phyloP scores from a whole-genome alignment of 805 yeast species.

The Cyberlindnera nakhonratchasimensis region DNA sequence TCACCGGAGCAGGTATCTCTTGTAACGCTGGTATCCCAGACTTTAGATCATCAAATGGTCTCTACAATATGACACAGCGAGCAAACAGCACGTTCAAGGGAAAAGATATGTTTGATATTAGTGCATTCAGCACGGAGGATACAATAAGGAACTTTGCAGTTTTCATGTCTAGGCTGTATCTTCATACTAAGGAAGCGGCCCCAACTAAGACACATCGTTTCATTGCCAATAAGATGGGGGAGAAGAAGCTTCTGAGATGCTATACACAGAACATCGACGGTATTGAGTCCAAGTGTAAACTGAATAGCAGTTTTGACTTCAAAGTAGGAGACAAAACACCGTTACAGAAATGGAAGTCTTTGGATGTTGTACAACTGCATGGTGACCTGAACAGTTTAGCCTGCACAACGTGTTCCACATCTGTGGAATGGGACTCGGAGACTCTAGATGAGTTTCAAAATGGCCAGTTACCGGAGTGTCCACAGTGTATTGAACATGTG shows the following conservation, averaged over 20 bases:
- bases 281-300: conserved; percentile 62
- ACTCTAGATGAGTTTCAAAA: conserved; percentile 44
- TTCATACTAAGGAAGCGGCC: conserved; percentile 57
- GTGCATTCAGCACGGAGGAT: conserved; percentile 65
- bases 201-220: conserved; percentile 87
- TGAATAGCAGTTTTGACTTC: conserved; percentile 50
- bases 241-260: conserved; percentile 70
- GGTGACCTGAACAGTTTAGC: conserved; percentile 78
- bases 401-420: conserved; percentile 67
- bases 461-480: conserved; percentile 78
- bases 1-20: conserved; percentile 96
- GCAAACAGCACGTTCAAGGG: conserved; percentile 57
- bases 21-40: conserved; percentile 98
- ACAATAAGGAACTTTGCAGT: conserved; percentile 75
- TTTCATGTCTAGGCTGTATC: conserved; percentile 80
- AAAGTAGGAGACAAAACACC: conserved; percentile 24
- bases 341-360: conserved; percentile 47
- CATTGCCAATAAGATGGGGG: conserved; percentile 42
- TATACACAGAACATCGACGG: conserved; percentile 96
- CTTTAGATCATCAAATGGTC: conserved; percentile 79
- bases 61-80: conserved; percentile 51
- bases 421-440: conserved; percentile 59
- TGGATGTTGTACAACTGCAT: conserved; percentile 84
- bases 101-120: conserved; percentile 85
- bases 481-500: conserved; percentile 56